Percentiles rank a stretch among this genome's conserved stretches.
Conservation (phyloP, 805 yeast species). For the Cyberlindnera meyerae region DNA sequence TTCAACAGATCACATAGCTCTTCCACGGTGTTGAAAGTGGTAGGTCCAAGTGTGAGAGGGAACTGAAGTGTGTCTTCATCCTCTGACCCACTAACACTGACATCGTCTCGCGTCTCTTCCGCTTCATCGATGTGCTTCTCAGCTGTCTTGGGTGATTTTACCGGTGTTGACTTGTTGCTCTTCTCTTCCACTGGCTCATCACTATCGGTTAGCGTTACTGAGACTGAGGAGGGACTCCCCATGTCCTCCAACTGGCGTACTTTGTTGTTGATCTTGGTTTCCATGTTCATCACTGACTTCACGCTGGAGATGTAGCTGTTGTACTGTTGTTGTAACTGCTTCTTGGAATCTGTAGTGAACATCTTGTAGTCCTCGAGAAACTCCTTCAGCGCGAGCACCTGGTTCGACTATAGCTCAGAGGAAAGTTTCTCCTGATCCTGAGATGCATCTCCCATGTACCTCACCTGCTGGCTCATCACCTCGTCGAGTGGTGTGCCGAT, state of each 20-base stretch:
- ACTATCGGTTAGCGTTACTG: background rate
- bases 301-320: conserved; percentile 10
- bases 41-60: conserved; percentile 21
- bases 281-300: conserved; percentile 6
- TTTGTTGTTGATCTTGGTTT: conserved; percentile 14
- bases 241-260: conserved; percentile 15
- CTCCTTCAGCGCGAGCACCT: conserved; percentile 15
- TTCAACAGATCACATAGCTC: conserved; percentile 12
- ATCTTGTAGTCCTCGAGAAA: conserved; percentile 21
- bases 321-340: conserved; percentile 8
- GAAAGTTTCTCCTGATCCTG: conserved; percentile 4
- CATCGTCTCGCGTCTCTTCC: conserved; percentile 8
- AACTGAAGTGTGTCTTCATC: conserved; percentile 23
- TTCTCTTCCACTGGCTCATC: background rate
- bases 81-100: background rate
- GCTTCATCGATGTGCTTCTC: too few relatives aligned
- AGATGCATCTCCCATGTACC: conserved; percentile 5
- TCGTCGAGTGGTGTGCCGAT: conserved; percentile 3
- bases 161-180: background rate
- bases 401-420: conserved; percentile 14
- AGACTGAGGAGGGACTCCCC: background rate
- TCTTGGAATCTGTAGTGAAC: conserved; percentile 12
- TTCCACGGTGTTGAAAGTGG: conserved; percentile 12
- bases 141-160: too few relatives aligned
- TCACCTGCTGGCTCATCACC: conserved; percentile 7